Percentiles rank a stretch among this genome's conserved stretches.
Conservation (phyloP, 1,284 basidiomycete species). For the Lentinus polychrous region DNA sequence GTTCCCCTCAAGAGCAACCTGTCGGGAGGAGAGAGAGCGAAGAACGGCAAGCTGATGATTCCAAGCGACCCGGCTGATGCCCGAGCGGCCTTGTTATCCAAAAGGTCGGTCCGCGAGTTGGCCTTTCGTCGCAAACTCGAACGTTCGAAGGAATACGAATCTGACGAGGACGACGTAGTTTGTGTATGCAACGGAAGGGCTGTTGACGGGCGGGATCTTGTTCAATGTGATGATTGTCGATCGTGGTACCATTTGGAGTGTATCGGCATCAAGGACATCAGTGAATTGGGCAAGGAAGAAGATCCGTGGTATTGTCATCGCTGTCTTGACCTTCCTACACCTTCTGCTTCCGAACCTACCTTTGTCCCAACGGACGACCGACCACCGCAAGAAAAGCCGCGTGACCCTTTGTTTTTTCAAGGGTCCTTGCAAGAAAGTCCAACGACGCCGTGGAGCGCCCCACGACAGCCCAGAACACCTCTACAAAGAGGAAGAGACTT, state of each 20-base stretch:
- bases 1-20: conserved; percentile 42
- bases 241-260: conserved; percentile 75
- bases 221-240: conserved; percentile 71
- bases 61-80: conserved; percentile 69
- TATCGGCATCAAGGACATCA: conserved; percentile 55
- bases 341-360: conserved; percentile 40
- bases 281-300: conserved; percentile 65
- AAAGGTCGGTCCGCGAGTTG: conserved; percentile 55
- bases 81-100: conserved; percentile 59
- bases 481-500: conserved; percentile 25
- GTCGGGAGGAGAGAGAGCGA: conserved; percentile 15
- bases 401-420: conserved; percentile 53
- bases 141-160: conserved; percentile 26
- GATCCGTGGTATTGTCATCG: conserved; percentile 67
- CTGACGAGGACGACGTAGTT: conserved; percentile 36
- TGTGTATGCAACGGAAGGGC: conserved; percentile 56
- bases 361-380: conserved; percentile 56
- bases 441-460: conserved; percentile 31
- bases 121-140: conserved; percentile 33
- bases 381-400: conserved; percentile 24
- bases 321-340: conserved; percentile 33
- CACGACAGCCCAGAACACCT: conserved; percentile 39
- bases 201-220: conserved; percentile 62
- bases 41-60: conserved; percentile 24
- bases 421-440: conserved; percentile 46